These are phyloP conservation scores for Kwoniella dejecticola DNA, from an alignment of 768 basidiomycete genomes.

Conservation along the genomic window DNA sequence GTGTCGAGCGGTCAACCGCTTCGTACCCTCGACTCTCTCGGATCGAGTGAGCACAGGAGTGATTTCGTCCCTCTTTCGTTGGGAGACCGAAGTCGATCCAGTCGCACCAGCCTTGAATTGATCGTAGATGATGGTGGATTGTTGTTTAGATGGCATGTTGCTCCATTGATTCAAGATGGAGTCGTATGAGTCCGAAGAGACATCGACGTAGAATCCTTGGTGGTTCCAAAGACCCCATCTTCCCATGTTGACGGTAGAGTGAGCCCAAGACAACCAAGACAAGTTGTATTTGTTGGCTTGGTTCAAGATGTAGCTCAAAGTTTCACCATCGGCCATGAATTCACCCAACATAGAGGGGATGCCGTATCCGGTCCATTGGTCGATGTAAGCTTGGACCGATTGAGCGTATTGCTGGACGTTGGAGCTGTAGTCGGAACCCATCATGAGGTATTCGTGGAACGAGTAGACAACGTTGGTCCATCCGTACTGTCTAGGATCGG, in stretches of 20 bases:
- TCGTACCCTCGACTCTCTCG: constrained; percentile 2
- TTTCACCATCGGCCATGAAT: constrained; percentile 44
- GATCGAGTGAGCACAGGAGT: constrained; percentile 1
- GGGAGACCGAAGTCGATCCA: constrained; percentile 13
- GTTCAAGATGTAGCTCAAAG: constrained; percentile 39
- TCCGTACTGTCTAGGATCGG: constrained; percentile 40
- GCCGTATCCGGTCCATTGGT: constrained; percentile 28
- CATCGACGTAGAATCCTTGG: constrained; percentile 29
- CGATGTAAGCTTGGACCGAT: constrained; percentile 26
- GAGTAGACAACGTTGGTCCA: constrained; percentile 52
- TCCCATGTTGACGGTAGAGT: constrained; percentile 38
- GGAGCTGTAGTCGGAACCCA: constrained; percentile 31
- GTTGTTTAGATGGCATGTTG: constrained; percentile 33
- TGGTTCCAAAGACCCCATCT: constrained; percentile 47
- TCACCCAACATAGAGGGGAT: constrained; percentile 47
- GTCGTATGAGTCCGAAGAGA: constrained; percentile 41
- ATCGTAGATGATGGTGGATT: constrained; percentile 26
- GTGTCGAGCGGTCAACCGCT: constrained; percentile 21
- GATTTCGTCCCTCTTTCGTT: constrained; percentile 13
- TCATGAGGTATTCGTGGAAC: constrained; percentile 51
- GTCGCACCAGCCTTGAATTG: constrained; percentile 27
- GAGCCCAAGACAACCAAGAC: constrained; percentile 45
- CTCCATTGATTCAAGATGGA: constrained; percentile 34
- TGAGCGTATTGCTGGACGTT: constrained; percentile 33
- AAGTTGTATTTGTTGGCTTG: constrained; percentile 36